Conservation (phyloP, 345 rosid species). For the Brassica cretica region DNA sequence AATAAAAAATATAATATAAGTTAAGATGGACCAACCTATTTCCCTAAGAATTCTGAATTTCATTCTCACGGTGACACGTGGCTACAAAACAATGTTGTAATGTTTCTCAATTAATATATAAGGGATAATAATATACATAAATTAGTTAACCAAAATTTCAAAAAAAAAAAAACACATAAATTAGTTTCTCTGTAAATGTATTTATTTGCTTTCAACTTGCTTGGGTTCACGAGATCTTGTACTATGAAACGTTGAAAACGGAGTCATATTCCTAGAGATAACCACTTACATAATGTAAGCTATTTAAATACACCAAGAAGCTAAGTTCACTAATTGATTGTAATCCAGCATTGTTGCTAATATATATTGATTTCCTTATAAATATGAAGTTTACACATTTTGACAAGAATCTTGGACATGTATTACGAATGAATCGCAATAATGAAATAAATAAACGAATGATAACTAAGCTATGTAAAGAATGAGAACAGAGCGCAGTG, state of each 20-base stretch:
- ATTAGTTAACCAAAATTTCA: neutral
- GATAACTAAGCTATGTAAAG: slow-evolving; percentile 2
- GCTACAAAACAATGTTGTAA: too few species aligned
- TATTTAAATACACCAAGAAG: neutral
- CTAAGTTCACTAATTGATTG: neutral
- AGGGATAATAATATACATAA: neutral
- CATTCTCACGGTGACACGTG: too few species aligned
- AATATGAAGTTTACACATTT: neutral
- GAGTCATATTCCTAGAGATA: neutral
- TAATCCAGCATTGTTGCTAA: neutral
- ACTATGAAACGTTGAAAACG: neutral
- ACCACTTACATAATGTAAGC: neutral
- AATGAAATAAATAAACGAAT: neutral
- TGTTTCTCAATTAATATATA: too few species aligned
- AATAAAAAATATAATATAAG: too few species aligned
- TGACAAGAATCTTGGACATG: neutral
- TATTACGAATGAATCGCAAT: neutral
- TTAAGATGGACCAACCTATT: too few species aligned
- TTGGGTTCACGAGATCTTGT: neutral
- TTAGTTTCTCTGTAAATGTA: neutral
- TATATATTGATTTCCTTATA: neutral
- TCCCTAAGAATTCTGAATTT: too few species aligned
- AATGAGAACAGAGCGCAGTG: neutral
- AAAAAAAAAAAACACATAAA: neutral
- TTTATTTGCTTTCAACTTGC: neutral